These are phyloP conservation scores for Trichaptum fuscoviolaceum DNA, from an alignment of 768 basidiomycete species.

Conservation along the genomic window DNA sequence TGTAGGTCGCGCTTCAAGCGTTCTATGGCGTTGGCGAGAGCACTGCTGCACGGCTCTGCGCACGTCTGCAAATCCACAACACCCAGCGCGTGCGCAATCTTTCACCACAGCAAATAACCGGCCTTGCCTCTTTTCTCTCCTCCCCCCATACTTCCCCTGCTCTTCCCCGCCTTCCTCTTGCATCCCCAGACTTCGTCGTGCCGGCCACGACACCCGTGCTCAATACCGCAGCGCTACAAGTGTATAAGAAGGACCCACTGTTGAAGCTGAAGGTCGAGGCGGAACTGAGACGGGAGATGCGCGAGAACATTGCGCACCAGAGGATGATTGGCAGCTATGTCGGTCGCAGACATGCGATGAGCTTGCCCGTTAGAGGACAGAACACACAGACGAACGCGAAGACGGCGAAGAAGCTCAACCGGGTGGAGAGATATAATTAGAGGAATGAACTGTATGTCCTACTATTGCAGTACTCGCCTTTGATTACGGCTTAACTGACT, in stretches of 20 bases:
- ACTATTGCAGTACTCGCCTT: neutral
- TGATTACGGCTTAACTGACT: neutral
- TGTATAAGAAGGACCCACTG: slow-evolving; percentile 48
- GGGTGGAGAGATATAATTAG: slow-evolving; percentile 52
- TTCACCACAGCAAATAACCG: slow-evolving; percentile 81
- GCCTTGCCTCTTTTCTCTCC: slow-evolving; percentile 91
- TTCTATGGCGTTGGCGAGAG: slow-evolving; percentile 85
- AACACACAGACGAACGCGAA: slow-evolving; percentile 86
- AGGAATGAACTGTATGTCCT: neutral
- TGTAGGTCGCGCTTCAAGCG: slow-evolving; percentile 80
- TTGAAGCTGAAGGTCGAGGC: slow-evolving; percentile 79
- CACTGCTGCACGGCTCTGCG: slow-evolving; percentile 78
- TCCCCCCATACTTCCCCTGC: slow-evolving; percentile 74
- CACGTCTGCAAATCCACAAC: slow-evolving; percentile 90
- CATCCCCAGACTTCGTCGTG: slow-evolving; percentile 45
- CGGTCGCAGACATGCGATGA: slow-evolving; percentile 90
- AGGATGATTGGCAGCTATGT: slow-evolving; percentile 92
- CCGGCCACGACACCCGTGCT: slow-evolving; percentile 20
- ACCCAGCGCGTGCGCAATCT: slow-evolving; percentile 75
- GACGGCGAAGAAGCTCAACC: slow-evolving; percentile 89
- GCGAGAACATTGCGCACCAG: slow-evolving; percentile 90
- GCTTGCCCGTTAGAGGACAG: slow-evolving; percentile 91
- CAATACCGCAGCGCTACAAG: neutral
- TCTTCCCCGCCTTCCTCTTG: slow-evolving; percentile 63
- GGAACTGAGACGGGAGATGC: slow-evolving; percentile 74